phyloP scores from a whole-genome alignment of 2,329 filamentous ascomycete species.

The Magnaporthales sp. region DNA sequence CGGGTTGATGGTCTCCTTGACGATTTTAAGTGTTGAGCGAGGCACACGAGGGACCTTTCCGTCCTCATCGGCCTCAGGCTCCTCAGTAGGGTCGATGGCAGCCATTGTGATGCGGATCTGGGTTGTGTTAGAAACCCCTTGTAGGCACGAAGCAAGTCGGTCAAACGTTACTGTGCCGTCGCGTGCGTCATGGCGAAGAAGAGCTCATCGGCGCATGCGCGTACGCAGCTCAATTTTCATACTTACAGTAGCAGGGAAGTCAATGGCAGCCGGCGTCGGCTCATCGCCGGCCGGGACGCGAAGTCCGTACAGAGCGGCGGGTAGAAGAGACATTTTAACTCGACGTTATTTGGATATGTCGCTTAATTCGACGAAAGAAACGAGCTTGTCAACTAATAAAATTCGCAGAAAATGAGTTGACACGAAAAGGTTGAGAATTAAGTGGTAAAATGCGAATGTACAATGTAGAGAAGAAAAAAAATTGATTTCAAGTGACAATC shows the following conservation, averaged over 20 bases:
- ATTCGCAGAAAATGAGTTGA: not conserved
- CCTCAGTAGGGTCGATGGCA: conserved; percentile 82
- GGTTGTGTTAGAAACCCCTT: not conserved
- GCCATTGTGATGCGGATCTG: conserved; percentile 99
- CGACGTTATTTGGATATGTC: conserved; percentile 12
- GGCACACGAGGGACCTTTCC: conserved; percentile 53
- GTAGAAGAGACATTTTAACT: conserved; percentile 43
- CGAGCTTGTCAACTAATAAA: not conserved
- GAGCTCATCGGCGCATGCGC: not conserved
- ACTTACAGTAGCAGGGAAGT: conserved; percentile 77
- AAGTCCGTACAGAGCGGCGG: conserved; percentile 74
- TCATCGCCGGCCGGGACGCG: conserved; percentile 80
- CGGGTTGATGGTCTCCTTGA: conserved; percentile 50
- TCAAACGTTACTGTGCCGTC: not conserved
- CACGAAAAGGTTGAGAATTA: not conserved
- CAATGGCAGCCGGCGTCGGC: conserved; percentile 68
- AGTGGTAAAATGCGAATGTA: not conserved
- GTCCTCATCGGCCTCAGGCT: conserved; percentile 55
- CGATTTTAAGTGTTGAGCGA: conserved; percentile 83
- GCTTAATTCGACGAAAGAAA: not conserved
- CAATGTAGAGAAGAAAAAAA: not conserved
- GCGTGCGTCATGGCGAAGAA: not conserved
- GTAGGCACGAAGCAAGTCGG: not conserved
- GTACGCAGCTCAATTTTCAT: conserved; percentile 14
- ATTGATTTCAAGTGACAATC: conserved; percentile 4